These are phyloP conservation scores for Cryptosporidium sp. DNA, from an alignment of 169 alveolate species.

Conservation along the genomic window DNA sequence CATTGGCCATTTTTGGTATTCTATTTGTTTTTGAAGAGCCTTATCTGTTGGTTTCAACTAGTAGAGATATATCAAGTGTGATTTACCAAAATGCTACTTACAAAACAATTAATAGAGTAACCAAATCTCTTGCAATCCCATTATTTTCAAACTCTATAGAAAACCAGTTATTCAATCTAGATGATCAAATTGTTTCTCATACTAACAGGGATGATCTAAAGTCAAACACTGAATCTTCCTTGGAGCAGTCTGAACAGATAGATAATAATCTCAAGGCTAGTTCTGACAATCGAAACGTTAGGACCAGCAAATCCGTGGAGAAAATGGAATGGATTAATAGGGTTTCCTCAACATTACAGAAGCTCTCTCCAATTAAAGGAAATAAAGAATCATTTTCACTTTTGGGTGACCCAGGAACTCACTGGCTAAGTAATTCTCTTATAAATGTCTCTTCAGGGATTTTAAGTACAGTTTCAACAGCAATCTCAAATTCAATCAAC, in stretches of 20 bases:
- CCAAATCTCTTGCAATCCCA: slow-evolving; percentile 54
- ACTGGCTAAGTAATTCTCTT: slow-evolving; percentile 56
- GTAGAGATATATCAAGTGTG: slow-evolving; percentile 20
- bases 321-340: slow-evolving; percentile 55
- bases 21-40: slow-evolving; percentile 61
- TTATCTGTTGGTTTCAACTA: slow-evolving; percentile 13
- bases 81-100: slow-evolving; percentile 52
- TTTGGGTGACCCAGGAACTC: slow-evolving; percentile 40
- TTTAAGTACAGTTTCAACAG: slow-evolving; percentile 40
- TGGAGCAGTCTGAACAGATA: neutral
- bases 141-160: slow-evolving; percentile 34
- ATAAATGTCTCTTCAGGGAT: slow-evolving; percentile 61
- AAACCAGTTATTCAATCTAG: slow-evolving; percentile 3
- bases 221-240: neutral
- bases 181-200: neutral
- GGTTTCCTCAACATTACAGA: slow-evolving; percentile 40
- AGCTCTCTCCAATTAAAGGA: slow-evolving; percentile 44
- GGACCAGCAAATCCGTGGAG: neutral
- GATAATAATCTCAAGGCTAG: neutral
- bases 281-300: neutral
- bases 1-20: slow-evolving; percentile 47
- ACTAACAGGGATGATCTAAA: neutral
- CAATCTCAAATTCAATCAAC: slow-evolving; percentile 9
- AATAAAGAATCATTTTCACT: slow-evolving; percentile 49
- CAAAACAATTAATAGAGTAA: slow-evolving; percentile 55